phyloP scores from a whole-genome alignment of 2,329 filamentous ascomycete species.

The Amphichorda felina region DNA sequence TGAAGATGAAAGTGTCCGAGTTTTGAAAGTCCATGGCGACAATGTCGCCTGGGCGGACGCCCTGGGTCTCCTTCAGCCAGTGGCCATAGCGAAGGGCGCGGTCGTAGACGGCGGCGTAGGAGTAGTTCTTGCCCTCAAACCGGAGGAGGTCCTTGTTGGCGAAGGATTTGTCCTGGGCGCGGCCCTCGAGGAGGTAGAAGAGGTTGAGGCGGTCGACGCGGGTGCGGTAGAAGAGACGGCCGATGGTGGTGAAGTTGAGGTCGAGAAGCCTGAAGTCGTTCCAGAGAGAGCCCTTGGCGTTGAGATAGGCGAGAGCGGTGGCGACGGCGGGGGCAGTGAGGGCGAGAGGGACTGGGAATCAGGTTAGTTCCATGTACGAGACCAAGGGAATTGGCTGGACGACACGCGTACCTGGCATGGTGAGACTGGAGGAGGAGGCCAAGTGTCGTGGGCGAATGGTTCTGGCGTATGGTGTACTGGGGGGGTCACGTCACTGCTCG shows the following conservation, averaged over 20 bases:
- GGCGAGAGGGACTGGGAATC: constrained; percentile 28
- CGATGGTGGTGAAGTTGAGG: constrained; percentile 32
- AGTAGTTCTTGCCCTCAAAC: constrained; percentile 58
- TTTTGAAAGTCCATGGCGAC: constrained; percentile 77
- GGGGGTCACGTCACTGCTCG: too few species aligned
- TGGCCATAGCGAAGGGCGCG: constrained; percentile 58
- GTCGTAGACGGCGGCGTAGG: constrained; percentile 67
- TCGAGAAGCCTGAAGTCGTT: constrained; percentile 55
- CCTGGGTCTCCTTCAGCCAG: constrained; percentile 56
- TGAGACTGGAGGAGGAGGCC: neutral
- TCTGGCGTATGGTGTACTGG: too few species aligned
- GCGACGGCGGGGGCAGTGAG: constrained; percentile 48
- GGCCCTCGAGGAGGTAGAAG: constrained; percentile 65
- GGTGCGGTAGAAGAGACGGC: constrained; percentile 33
- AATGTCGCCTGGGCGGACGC: constrained; percentile 58
- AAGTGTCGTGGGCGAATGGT: too few species aligned
- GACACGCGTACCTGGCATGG: neutral
- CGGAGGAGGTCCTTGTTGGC: constrained; percentile 49
- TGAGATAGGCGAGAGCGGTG: constrained; percentile 64
- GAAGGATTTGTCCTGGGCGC: constrained; percentile 39
- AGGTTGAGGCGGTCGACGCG: constrained; percentile 50
- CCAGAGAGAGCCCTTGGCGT: constrained; percentile 55
- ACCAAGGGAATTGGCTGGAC: neutral
- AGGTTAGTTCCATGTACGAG: neutral
- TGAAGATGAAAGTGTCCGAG: constrained; percentile 62